Evolutionary conservation across 768 basidiomycete species (phyloP).

Genomic region (Boletus tylopilopsis): DNA sequence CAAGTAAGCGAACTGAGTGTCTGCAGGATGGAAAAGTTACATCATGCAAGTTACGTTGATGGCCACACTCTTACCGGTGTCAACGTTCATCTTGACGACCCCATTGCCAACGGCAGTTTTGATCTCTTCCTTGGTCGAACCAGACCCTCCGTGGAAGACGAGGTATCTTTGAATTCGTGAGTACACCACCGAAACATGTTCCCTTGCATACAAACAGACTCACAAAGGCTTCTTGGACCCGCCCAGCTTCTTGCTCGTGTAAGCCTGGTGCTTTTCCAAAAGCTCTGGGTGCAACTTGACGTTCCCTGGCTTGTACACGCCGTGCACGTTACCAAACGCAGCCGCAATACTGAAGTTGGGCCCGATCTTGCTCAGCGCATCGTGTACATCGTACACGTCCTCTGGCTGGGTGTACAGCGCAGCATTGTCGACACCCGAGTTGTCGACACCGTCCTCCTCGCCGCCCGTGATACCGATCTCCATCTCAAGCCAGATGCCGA

Average conservation of each 20-base stretch:
- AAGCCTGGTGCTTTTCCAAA: conserved; percentile 85
- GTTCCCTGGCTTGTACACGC: conserved; percentile 99
- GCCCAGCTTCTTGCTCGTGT: conserved; percentile 64
- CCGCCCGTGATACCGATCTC: conserved; percentile 99
- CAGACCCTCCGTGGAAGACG: conserved; percentile 99
- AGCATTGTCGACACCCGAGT: conserved; percentile 91
- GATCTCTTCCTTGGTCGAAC: conserved; percentile 96
- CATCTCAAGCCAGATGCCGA: conserved; percentile 99
- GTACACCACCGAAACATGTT: background rate
- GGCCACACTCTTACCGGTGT: conserved; percentile 53
- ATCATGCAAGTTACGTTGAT: background rate
- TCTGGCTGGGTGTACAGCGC: conserved; percentile 96
- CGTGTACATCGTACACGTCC: conserved; percentile 90
- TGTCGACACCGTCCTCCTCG: conserved; percentile 99
- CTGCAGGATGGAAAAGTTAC: conserved; percentile 28
- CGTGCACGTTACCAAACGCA: conserved; percentile 98
- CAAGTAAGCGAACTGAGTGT: conserved; percentile 92
- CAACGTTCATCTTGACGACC: conserved; percentile 99
- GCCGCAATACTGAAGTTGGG: conserved; percentile 98
- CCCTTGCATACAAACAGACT: conserved; percentile 26
- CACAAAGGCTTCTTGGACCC: conserved; percentile 78
- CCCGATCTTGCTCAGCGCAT: conserved; percentile 75
- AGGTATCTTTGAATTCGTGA: conserved; percentile 63
- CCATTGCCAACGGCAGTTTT: conserved; percentile 85
- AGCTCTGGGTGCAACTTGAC: conserved; percentile 91